Evolutionary conservation across 805 yeast species (phyloP).

Genomic region (Ogataea dorogensis): DNA sequence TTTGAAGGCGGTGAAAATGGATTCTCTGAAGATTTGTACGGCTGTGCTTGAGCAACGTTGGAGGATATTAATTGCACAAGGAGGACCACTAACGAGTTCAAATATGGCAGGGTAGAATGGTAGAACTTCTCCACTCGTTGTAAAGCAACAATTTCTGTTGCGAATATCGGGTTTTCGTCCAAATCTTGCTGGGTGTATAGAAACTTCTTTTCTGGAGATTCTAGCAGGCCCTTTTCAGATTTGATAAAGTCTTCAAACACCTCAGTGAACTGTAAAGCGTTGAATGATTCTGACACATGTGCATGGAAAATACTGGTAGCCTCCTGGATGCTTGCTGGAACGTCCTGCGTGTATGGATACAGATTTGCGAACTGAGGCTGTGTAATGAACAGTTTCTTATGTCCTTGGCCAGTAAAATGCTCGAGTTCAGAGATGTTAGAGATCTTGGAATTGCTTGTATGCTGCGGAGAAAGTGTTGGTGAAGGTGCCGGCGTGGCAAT

Average conservation of each 20-base stretch:
- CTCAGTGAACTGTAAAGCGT: constrained; percentile 67
- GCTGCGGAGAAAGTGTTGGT: constrained; percentile 59
- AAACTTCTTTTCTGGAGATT: constrained; percentile 10
- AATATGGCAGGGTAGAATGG: constrained; percentile 45
- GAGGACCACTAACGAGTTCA: constrained; percentile 65
- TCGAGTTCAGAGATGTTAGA: constrained; percentile 31
- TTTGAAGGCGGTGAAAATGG: constrained; percentile 15
- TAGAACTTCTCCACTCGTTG: constrained; percentile 63
- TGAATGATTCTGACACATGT: constrained; percentile 63
- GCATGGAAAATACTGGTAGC: constrained; percentile 67
- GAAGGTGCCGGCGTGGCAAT: constrained; percentile 89
- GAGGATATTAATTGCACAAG: constrained; percentile 62
- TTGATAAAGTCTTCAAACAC: constrained; percentile 69
- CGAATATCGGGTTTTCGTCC: constrained; percentile 36
- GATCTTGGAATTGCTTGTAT: constrained; percentile 30
- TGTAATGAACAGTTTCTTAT: constrained; percentile 33
- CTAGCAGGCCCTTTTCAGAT: constrained; percentile 46
- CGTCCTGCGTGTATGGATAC: constrained; percentile 33
- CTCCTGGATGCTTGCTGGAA: constrained; percentile 76
- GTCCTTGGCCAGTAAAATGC: constrained; percentile 32
- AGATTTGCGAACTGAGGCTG: constrained; percentile 35
- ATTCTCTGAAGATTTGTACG: constrained; percentile 20
- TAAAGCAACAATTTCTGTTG: constrained; percentile 41
- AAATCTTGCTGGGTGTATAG: constrained; percentile 29
- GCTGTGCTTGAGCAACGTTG: constrained; percentile 34